These are phyloP conservation scores for Aspergillus sp. DNA, from an alignment of 2,329 filamentous ascomycete species.

Conservation along the genomic window DNA sequence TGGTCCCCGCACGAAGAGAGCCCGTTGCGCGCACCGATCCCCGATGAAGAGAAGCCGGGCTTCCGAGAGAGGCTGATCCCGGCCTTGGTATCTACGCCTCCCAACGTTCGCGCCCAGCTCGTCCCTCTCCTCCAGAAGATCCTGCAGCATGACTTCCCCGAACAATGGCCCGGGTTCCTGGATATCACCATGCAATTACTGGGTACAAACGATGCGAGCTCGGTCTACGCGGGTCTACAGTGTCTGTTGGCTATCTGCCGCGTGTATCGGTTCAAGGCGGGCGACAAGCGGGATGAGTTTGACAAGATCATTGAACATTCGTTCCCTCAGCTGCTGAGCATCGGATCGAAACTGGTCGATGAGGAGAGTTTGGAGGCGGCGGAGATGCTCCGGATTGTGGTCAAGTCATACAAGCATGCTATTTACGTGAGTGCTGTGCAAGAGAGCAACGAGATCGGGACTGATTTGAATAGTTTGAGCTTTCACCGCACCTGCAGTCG, in stretches of 20 bases:
- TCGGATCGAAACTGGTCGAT: constrained; percentile 85
- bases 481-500: constrained; percentile 76
- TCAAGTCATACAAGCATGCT: constrained; percentile 98
- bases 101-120: constrained; percentile 86
- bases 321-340: constrained; percentile 83
- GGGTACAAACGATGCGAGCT: constrained; percentile 80
- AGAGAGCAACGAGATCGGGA: not conserved
- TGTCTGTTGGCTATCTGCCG: constrained; percentile 93
- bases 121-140: constrained; percentile 95
- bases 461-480: constrained; percentile 71
- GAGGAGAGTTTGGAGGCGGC: constrained; percentile 93
- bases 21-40: constrained; percentile 73
- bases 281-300: constrained; percentile 81
- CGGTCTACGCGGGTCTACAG: constrained; percentile 90
- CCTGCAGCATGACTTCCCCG: constrained; percentile 91
- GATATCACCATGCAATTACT: constrained; percentile 89
- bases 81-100: constrained; percentile 78
- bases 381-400: constrained; percentile 92
- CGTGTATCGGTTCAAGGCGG: constrained; percentile 91
- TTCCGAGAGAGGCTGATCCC: constrained; percentile 89
- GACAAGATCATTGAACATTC: constrained; percentile 91
- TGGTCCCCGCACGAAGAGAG: constrained; percentile 82
- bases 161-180: constrained; percentile 92
- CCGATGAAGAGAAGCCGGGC: constrained; percentile 84
- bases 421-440: constrained; percentile 73